Evolutionary conservation across 2,329 filamentous ascomycete species (phyloP), one percentile per base, ranked within the genome.

Genomic region (Sordariomycetes sp.): DNA sequence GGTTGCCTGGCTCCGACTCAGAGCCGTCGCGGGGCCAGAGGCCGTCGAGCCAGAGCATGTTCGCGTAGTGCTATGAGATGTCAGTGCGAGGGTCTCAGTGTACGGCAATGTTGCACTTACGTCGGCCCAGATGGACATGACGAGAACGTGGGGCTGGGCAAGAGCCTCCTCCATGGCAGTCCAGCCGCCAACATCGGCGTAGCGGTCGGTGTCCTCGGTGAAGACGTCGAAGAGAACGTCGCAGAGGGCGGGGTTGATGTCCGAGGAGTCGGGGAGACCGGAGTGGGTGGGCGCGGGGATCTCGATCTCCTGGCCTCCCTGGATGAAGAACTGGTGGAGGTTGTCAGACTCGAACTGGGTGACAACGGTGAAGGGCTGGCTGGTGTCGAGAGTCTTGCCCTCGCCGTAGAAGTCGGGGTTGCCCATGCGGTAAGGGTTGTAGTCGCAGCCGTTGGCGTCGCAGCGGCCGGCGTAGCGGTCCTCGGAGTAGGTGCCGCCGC

Each of bases 1-100:
- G 44, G 19, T 39, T 40, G 16, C 49, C 48, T 17, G 46, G 46
- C 36, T 43, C 32, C 36, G 44, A 43, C 17, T 32, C 33, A 29
- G 39, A 37, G 41, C 46, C 45, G 37, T 46, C 48, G 12, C 39
- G 42, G 19, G 76, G 75, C 60, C 70, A 79, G 49, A 58, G 65
- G 40, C 66, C 69, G 61, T 83, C 78, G 44, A 84, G 70, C 79
- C 79, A 83, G 45, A 79, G 68, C 75, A 83, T 82, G 58, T 77
- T 67, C 46, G 70, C 59, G 35, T 67, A 57, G 53, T 80, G 69
- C 42, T 44, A 19, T 32, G 28, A n/a, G n/a, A n/a, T n/a, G n/a
- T n/a, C n/a, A n/a, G n/a, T n/a, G n/a, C n/a, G n/a, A n/a, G n/a
- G n/a, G n/a, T n/a, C n/a, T n/a, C n/a, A n/a, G n/a, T n/a, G n/a